phyloP scores from a whole-genome alignment of 495 filamentous ascomycete species.

The Penicillium herquei region DNA sequence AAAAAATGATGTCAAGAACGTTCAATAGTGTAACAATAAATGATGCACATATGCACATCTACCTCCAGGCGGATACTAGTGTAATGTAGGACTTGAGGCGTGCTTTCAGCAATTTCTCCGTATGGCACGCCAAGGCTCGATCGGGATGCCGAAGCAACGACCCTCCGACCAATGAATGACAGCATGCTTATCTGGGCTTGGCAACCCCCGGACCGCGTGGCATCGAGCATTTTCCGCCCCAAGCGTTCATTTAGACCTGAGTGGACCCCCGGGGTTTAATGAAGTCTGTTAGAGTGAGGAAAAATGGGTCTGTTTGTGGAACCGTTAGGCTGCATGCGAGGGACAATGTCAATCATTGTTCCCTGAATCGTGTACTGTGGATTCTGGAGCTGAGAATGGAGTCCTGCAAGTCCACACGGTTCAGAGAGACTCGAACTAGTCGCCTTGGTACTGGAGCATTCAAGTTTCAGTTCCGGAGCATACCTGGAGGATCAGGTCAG shows the following conservation, averaged over 20 bases:
- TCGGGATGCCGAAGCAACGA: constrained; percentile 24
- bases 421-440: no score
- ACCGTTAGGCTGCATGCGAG: constrained; percentile 1
- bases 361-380: background rate
- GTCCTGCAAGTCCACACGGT: background rate
- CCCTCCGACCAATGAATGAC: constrained; percentile 25
- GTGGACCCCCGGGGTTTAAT: constrained; percentile 7
- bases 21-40: no score
- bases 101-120: background rate
- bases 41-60: no score
- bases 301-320: background rate
- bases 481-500: no score
- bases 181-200: constrained; percentile 28
- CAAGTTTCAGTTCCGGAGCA: no score
- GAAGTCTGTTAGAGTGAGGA: background rate
- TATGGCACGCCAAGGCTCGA: constrained; percentile 9
- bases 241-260: constrained; percentile 13
- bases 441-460: no score
- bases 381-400: background rate
- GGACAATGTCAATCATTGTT: constrained; percentile 8
- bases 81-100: no score
- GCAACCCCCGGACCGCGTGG: constrained; percentile 14
- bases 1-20: no score
- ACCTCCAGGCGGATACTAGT: no score
- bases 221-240: constrained; percentile 6